These are phyloP conservation scores for Leishmania guyanensis DNA, from an alignment of 208 protist species.

Conservation along the genomic window DNA sequence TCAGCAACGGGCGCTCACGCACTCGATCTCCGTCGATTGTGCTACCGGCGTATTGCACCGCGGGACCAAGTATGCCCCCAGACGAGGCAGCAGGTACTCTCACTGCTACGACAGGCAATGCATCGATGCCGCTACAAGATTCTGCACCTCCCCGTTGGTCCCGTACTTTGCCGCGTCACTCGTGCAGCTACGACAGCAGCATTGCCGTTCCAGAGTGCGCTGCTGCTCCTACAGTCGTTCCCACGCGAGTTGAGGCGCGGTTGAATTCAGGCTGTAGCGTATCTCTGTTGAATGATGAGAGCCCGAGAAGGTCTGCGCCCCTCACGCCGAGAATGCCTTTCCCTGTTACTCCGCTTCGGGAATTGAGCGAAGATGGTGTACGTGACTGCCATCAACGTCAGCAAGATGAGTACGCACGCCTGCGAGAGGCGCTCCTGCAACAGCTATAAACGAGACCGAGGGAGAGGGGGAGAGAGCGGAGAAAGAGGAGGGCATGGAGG, in stretches of 20 bases:
- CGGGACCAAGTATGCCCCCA: background rate
- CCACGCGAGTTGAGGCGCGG: background rate
- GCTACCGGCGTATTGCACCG: background rate
- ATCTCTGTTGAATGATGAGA: background rate
- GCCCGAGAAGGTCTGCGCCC: background rate
- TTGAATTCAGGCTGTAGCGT: background rate
- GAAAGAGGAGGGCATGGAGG: background rate
- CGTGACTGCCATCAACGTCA: background rate
- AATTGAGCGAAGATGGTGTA: background rate
- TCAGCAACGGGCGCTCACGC: background rate
- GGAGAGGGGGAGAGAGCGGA: background rate
- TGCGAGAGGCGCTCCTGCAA: constrained; percentile 31
- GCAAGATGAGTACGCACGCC: constrained; percentile 18
- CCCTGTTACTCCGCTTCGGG: background rate
- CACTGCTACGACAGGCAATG: background rate
- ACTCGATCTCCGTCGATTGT: constrained; percentile 27
- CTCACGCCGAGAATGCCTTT: background rate
- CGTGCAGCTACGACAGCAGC: constrained; percentile 27
- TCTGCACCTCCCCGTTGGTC: constrained; percentile 27
- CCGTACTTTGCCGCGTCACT: constrained; percentile 28
- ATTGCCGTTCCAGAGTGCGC: background rate
- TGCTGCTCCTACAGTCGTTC: background rate
- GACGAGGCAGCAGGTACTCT: background rate
- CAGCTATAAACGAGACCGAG: constrained; percentile 10
- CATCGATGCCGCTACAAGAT: background rate